Conservation (phyloP, 371 early-diverging fungal species). For the Actinomucor elegans region DNA sequence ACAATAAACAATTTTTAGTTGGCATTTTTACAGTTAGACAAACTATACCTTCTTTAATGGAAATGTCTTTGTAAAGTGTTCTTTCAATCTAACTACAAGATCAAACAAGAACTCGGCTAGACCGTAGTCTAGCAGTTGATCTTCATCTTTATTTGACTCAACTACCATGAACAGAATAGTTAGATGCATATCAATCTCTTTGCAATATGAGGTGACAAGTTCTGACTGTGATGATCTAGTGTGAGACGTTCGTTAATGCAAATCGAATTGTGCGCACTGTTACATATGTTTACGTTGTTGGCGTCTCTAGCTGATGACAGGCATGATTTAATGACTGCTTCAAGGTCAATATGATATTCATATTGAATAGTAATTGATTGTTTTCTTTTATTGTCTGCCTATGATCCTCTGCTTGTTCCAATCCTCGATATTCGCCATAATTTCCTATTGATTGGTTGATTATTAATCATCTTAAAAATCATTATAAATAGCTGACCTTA, state of each 20-base stretch:
- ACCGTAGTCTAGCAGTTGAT: constrained; percentile 23
- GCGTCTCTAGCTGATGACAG: constrained; percentile 22
- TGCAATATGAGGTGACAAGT: constrained; percentile 27
- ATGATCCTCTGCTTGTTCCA: constrained; percentile 35
- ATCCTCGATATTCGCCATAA: constrained; percentile 7
- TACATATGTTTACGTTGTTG: constrained; percentile 13
- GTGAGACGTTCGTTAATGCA: background rate
- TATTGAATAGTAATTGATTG: constrained; percentile 42
- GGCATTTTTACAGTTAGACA: background rate
- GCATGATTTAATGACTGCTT: constrained; percentile 51
- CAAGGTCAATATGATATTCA: constrained; percentile 52
- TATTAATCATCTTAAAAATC: too few relatives aligned
- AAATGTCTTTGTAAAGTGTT: constrained; percentile 71
- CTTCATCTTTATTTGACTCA: constrained; percentile 38
- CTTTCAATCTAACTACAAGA: constrained; percentile 65
- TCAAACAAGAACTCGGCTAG: constrained; percentile 61
- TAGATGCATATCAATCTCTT: constrained; percentile 62
- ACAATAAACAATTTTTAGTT: background rate
- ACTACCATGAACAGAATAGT: constrained; percentile 61
- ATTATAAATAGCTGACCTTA: constrained; percentile 18
- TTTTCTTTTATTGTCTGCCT: constrained; percentile 47
- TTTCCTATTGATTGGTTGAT: constrained; percentile 20
- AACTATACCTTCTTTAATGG: constrained; percentile 75
- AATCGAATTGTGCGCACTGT: too few relatives aligned
- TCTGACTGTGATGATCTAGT: constrained; percentile 1